Conservation (phyloP, 1,284 basidiomycete genomes). For the Irpex sp. region DNA sequence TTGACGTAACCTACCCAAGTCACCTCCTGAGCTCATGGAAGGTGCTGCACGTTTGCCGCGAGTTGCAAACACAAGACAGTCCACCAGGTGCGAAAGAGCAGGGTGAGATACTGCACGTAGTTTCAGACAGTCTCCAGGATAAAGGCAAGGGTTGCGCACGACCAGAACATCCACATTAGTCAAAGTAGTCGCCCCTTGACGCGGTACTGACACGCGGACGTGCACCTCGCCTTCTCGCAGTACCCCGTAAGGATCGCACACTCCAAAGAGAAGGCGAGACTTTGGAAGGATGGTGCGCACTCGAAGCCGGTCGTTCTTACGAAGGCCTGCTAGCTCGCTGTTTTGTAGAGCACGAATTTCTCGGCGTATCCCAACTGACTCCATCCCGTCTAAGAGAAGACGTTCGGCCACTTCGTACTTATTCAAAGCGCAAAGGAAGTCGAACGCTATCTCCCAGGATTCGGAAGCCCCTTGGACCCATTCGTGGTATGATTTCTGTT, state of each 20-base stretch:
- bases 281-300: slow-evolving; percentile 57
- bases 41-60: slow-evolving; percentile 59
- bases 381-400: slow-evolving; percentile 51
- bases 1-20: slow-evolving; percentile 39
- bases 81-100: slow-evolving; percentile 50
- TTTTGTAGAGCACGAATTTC: slow-evolving; percentile 42
- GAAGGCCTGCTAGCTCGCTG: slow-evolving; percentile 46
- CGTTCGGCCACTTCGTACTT: slow-evolving; percentile 46
- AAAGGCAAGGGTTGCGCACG: slow-evolving; percentile 63
- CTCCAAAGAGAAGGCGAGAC: slow-evolving; percentile 58
- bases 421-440: slow-evolving; percentile 50
- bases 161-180: slow-evolving; percentile 59
- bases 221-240: slow-evolving; percentile 61
- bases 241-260: slow-evolving; percentile 62
- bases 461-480: slow-evolving; percentile 49
- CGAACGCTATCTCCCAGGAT: slow-evolving; percentile 45
- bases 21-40: slow-evolving; percentile 66
- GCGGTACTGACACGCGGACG: slow-evolving; percentile 49
- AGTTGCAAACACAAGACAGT: slow-evolving; percentile 63
- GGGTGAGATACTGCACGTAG: slow-evolving; percentile 51
- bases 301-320: slow-evolving; percentile 51
- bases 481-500: slow-evolving; percentile 54
- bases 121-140: slow-evolving; percentile 66
- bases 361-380: slow-evolving; percentile 36
- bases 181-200: slow-evolving; percentile 49